Conservation (phyloP, 2,329 filamentous ascomycete species). For the Diaporthe destruens region DNA sequence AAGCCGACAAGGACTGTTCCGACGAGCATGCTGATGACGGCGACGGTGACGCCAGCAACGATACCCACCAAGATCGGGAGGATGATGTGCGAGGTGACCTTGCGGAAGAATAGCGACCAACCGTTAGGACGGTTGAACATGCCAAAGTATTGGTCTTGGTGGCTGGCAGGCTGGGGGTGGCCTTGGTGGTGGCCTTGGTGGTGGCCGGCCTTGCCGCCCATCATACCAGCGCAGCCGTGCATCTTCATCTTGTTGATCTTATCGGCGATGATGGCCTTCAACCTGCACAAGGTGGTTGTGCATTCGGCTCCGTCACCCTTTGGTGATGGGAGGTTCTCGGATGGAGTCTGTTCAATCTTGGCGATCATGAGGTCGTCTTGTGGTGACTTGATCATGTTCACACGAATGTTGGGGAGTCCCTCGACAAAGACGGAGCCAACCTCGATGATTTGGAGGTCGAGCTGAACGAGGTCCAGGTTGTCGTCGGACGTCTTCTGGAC, state of each 20-base stretch:
- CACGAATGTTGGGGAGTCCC: conserved; percentile 66
- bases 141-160: conserved; percentile 38
- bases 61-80: conserved; percentile 78
- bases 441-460: conserved; percentile 71
- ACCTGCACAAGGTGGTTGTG: conserved; percentile 65
- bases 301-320: conserved; percentile 51
- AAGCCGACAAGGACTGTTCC: conserved; percentile 72
- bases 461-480: conserved; percentile 63
- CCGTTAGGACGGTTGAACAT: conserved; percentile 44
- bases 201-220: conserved; percentile 45
- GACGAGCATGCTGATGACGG: conserved; percentile 73
- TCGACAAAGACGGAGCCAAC: conserved; percentile 69
- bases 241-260: conserved; percentile 54
- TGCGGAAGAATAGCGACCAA: conserved; percentile 64
- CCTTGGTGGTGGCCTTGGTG: conserved; percentile 24
- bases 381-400: conserved; percentile 72
- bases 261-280: conserved; percentile 63
- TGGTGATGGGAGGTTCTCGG: conserved; percentile 43
- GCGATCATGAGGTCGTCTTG: conserved; percentile 68
- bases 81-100: conserved; percentile 72
- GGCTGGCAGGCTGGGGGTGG: conserved; percentile 35
- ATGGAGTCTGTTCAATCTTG: conserved; percentile 56
- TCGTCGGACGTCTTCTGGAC: conserved; percentile 63
- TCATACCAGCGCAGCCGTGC: conserved; percentile 57
- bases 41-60: conserved; percentile 73